These are phyloP conservation scores for Trametes elegans DNA, from an alignment of 768 basidiomycete species.

Conservation along the genomic window DNA sequence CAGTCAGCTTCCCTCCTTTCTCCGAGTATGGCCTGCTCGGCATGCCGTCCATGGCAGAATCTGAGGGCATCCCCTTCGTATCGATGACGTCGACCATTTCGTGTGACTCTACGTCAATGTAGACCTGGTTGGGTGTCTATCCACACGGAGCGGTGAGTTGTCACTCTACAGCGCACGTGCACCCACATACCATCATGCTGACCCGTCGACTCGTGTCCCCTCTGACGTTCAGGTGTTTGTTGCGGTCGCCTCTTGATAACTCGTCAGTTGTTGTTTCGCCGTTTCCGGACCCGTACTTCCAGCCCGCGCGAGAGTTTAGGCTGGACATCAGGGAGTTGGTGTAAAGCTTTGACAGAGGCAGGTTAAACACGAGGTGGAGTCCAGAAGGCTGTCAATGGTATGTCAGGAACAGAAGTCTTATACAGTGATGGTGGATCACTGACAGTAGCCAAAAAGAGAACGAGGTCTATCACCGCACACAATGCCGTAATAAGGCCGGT, in stretches of 20 bases:
- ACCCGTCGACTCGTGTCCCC: slow-evolving; percentile 17
- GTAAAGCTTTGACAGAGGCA: slow-evolving; percentile 39
- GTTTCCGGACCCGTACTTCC: slow-evolving; percentile 26
- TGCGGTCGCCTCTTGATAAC: slow-evolving; percentile 5
- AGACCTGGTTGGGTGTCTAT: slow-evolving; percentile 21
- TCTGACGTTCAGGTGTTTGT: slow-evolving; percentile 10
- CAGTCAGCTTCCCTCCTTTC: slow-evolving; percentile 12
- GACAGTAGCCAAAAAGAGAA: slow-evolving; percentile 32
- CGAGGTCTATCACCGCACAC: slow-evolving; percentile 27
- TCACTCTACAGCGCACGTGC: background rate
- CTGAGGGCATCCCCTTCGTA: background rate
- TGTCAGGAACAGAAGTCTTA: background rate
- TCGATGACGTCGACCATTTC: slow-evolving; percentile 29
- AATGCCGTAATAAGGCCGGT: slow-evolving; percentile 37
- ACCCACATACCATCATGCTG: slow-evolving; percentile 16
- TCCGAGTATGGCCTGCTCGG: slow-evolving; percentile 10
- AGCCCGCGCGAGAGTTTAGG: slow-evolving; percentile 36
- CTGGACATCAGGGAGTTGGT: slow-evolving; percentile 40
- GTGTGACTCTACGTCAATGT: slow-evolving; percentile 34
- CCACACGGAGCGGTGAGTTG: background rate
- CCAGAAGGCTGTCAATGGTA: slow-evolving; percentile 18
- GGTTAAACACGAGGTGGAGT: slow-evolving; percentile 34
- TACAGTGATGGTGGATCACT: background rate
- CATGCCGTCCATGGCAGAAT: background rate
- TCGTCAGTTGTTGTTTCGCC: slow-evolving; percentile 17